Evolutionary conservation across 2,329 filamentous ascomycete species (phyloP), one percentile per base, ranked within the genome.

Genomic region (Calonectria hongkongensis): DNA sequence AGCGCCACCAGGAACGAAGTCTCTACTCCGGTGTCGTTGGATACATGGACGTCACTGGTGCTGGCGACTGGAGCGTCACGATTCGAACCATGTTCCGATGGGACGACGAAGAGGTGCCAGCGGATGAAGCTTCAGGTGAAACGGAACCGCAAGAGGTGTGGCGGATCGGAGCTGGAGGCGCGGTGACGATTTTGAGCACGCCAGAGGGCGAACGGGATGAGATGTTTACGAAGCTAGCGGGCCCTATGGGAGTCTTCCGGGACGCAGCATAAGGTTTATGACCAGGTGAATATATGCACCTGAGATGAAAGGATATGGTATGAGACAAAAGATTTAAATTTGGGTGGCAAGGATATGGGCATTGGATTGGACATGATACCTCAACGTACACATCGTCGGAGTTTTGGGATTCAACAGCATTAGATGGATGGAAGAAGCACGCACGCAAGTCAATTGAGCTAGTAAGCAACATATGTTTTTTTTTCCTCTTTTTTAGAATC

Each of bases 1-100:
- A 98, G 83, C 70, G 77, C 58, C 45, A 85, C 84, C 21, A 84
- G 86, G 89, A 92, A 77, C 88, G 96, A 65, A 92, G 95, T 39
- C 84, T 98, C 64, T 98, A 98, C 84, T 95, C 95, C 8, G 95
- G 97, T 25, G 94, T 97, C 2, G 89, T 98, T 63, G 96, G 96
- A 0, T 98, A 98, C 84, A 90, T 98, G 82, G 96, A 98, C 79
- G 92, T 95, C 8, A 92, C 94, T 0, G 96, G 96, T 0, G 91
- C 91, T 8, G 95, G 95, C 0, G 96, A 98, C 83, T 98, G 96
- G 89, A 97, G 94, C 76, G 97, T 98, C 21, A 92, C 95, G 2
- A 98, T 98, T 74, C 89, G 96, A 28, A 96, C 93, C 60, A 90
- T 96, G 79, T 95, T 96, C 78, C 87, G 89, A 48, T 94, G 92